Conservation (phyloP, 192 early-diverging fungal genomes). For the Backusella tuberculispora region DNA sequence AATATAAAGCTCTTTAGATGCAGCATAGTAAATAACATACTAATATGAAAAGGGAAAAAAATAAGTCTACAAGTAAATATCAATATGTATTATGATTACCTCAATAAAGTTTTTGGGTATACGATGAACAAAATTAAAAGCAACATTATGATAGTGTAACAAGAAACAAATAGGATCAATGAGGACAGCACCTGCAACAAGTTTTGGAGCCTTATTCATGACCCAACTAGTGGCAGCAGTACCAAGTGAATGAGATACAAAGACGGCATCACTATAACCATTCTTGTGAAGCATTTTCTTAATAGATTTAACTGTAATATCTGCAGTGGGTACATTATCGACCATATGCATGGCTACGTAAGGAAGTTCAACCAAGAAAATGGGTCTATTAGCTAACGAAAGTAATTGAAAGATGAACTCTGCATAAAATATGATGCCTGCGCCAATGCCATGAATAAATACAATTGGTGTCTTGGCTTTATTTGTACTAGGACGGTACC, state of each 20-base stretch:
- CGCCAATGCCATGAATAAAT: constrained; percentile 73
- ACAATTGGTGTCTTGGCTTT: constrained; percentile 56
- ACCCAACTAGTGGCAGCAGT: constrained; percentile 66
- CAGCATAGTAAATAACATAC: constrained; percentile 61
- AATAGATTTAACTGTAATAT: constrained; percentile 58
- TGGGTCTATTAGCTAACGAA: constrained; percentile 43
- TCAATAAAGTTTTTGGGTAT: constrained; percentile 43
- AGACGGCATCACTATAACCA: constrained; percentile 55
- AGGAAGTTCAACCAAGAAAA: constrained; percentile 62
- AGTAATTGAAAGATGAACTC: constrained; percentile 53
- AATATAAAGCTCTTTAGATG: constrained; percentile 64
- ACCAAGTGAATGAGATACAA: constrained; percentile 71
- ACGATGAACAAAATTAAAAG: constrained; percentile 63
- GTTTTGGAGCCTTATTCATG: constrained; percentile 52
- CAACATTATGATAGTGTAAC: constrained; percentile 62
- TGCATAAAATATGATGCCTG: constrained; percentile 60
- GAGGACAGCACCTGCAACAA: constrained; percentile 57
- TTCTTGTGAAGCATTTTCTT: constrained; percentile 57
- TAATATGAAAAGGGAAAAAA: constrained; percentile 22
- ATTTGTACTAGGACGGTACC: background rate
- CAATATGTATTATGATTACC: constrained; percentile 16
- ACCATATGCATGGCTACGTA: constrained; percentile 69
- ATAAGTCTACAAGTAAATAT: too few species aligned
- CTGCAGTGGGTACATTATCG: constrained; percentile 56
- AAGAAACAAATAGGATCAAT: constrained; percentile 72